A percentile compares a stretch with the other conserved stretches of the same genome.
Evolutionary conservation across 2,329 filamentous ascomycete species (phyloP).

Genomic region (Alternaria viburni): DNA sequence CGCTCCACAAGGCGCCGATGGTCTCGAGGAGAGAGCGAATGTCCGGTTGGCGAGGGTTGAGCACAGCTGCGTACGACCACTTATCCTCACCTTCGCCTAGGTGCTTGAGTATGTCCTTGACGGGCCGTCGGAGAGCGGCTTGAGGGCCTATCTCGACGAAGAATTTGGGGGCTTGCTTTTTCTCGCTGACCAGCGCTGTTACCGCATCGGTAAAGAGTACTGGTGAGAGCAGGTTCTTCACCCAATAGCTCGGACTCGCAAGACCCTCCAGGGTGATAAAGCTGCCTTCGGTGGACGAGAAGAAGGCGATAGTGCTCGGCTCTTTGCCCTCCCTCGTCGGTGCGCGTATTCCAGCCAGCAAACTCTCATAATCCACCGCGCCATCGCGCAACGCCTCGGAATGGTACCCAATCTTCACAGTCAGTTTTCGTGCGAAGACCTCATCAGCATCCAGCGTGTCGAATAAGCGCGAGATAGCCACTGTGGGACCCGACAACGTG

Average conservation of each 20-base stretch:
- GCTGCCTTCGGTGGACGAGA: conserved; percentile 1
- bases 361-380: not conserved
- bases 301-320: not conserved
- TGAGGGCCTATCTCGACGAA: conserved; percentile 20
- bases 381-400: conserved; percentile 25
- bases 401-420: conserved; percentile 55
- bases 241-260: conserved; percentile 5
- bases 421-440: conserved; percentile 49
- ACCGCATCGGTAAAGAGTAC: conserved; percentile 8
- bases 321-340: not conserved
- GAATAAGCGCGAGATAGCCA: conserved; percentile 30
- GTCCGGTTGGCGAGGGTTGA: not conserved
- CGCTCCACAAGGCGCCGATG: conserved; percentile 5
- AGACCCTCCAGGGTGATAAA: conserved; percentile 1
- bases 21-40: not conserved
- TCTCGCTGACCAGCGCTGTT: conserved; percentile 1
- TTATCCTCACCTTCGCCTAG: conserved; percentile 3
- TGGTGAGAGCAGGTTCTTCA: conserved; percentile 9
- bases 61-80: conserved; percentile 8
- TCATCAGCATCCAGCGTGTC: conserved; percentile 40
- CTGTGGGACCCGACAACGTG: conserved; percentile 52
- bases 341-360: not conserved
- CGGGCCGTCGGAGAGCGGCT: conserved; percentile 5
- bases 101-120: conserved; percentile 9
- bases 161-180: not conserved